Evolutionary conservation across 2,329 filamentous ascomycete genomes (phyloP).

Genomic region (Botryotinia calthae): DNA sequence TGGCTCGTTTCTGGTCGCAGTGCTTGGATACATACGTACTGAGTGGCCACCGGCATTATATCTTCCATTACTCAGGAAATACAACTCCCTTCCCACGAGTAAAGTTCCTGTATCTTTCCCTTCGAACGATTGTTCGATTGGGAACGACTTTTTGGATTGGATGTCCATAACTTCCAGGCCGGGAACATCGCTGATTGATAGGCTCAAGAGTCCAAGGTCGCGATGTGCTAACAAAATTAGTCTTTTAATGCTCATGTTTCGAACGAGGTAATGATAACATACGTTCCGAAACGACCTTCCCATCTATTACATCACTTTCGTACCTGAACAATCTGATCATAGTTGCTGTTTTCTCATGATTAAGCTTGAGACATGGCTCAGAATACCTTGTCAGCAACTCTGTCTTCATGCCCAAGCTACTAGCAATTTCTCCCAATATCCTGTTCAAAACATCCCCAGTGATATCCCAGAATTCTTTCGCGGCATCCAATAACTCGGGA

Average conservation of each 20-base stretch:
- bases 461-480: constrained; percentile 26
- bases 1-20: neutral
- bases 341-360: constrained; percentile 27
- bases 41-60: constrained; percentile 31
- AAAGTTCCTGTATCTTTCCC: constrained; percentile 25
- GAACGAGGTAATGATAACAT: constrained; percentile 3
- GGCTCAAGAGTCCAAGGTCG: constrained; percentile 33
- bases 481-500: constrained; percentile 25
- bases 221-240: constrained; percentile 25
- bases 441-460: constrained; percentile 28
- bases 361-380: constrained; percentile 27
- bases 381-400: constrained; percentile 30
- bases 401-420: constrained; percentile 30
- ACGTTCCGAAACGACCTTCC: constrained; percentile 33
- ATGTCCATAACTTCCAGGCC: constrained; percentile 33
- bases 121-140: constrained; percentile 29
- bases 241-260: neutral
- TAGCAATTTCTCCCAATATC: constrained; percentile 26
- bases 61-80: constrained; percentile 29
- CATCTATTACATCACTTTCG: constrained; percentile 22
- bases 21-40: constrained; percentile 28
- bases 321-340: constrained; percentile 35
- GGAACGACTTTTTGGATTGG: constrained; percentile 24
- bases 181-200: constrained; percentile 33
- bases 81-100: constrained; percentile 32